Evolutionary conservation across 2,329 filamentous ascomycete species (phyloP), one percentile per base, ranked within the genome.

Genomic region (Aspergillus bombycis): DNA sequence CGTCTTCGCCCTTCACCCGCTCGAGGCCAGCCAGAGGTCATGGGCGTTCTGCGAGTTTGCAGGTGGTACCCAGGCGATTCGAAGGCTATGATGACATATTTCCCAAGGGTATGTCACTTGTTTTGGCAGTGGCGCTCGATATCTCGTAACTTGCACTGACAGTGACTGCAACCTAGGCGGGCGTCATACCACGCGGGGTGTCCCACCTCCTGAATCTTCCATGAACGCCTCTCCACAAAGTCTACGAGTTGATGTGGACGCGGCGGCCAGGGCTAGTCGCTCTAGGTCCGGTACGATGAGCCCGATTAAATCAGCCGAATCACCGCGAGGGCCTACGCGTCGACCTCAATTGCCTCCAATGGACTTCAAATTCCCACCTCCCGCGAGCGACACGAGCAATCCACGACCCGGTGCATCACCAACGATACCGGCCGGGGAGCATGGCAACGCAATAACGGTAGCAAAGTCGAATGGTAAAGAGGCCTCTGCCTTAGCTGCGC

Each of bases 31-130:
- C 73, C 21, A 87, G 88, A 70, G 86, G 89, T 5, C 93, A 97
- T 81, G 88, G 84, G 55, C 86, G 93, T 58, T 93, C 93, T 43
- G 88, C 92, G 28, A 97, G 93, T 80, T 80, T 96, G 64, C 93
- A 96, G 75, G 90, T 94, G 68, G 75, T 87, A 66, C 82, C 88
- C 54, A 83, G 83, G 65, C 78, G 78, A 65, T 74, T 77, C 62
- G 78, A 78, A 61, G 71, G 76, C 36, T 78, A 78, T 68, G 79
- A 79, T 60, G 79, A 78, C 46, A 67, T 74, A 26, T 73, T 74
- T 48, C 65, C 71, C 62, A 78, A 79, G 74, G 78, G 81, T 82
- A 78, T 48, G 11, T 11, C 3, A 4, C 48, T 23, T 19, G 23
- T 6, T 34, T 16, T 45, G 43, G 36, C 14, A 16, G 32, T 7